phyloP scores from a whole-genome alignment of 176 grass and related monocot species.

The Melocanna baccifera region DNA sequence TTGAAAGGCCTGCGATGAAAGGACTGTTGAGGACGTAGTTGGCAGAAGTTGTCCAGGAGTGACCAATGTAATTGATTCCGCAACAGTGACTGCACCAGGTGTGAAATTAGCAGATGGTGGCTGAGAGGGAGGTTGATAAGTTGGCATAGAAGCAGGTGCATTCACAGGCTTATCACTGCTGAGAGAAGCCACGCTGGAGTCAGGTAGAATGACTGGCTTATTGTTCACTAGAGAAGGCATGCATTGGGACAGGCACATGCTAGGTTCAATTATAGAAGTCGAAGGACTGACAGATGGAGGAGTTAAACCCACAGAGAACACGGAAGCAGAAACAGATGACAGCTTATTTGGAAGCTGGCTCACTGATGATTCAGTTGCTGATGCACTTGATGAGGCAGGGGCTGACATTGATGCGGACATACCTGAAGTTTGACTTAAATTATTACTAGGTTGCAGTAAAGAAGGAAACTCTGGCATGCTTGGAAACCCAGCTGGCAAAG shows the following conservation, averaged over 20 bases:
- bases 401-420: constrained; percentile 20
- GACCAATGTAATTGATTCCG: constrained; percentile 40
- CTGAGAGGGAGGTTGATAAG: constrained; percentile 44
- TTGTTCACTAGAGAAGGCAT: constrained; percentile 36
- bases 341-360: constrained; percentile 53
- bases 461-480: constrained; percentile 68
- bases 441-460: constrained; percentile 57
- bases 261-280: constrained; percentile 29
- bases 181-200: constrained; percentile 33
- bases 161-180: constrained; percentile 41
- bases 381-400: constrained; percentile 44
- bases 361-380: constrained; percentile 44
- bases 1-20: constrained; percentile 35
- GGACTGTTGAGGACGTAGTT: constrained; percentile 19
- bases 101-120: constrained; percentile 20
- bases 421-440: constrained; percentile 39
- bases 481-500: constrained; percentile 58
- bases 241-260: constrained; percentile 27
- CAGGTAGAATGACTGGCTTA: constrained; percentile 32
- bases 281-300: constrained; percentile 35
- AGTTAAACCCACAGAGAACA: constrained; percentile 43
- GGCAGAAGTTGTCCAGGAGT: constrained; percentile 63
- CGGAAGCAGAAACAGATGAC: constrained; percentile 29
- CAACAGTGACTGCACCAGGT: constrained; percentile 33
- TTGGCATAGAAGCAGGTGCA: constrained; percentile 20